Percentiles rank a stretch among this genome's conserved stretches.
These are phyloP conservation scores for Gossypioides kirkii DNA, from an alignment of 345 rosid species.

Conservation along the genomic window DNA sequence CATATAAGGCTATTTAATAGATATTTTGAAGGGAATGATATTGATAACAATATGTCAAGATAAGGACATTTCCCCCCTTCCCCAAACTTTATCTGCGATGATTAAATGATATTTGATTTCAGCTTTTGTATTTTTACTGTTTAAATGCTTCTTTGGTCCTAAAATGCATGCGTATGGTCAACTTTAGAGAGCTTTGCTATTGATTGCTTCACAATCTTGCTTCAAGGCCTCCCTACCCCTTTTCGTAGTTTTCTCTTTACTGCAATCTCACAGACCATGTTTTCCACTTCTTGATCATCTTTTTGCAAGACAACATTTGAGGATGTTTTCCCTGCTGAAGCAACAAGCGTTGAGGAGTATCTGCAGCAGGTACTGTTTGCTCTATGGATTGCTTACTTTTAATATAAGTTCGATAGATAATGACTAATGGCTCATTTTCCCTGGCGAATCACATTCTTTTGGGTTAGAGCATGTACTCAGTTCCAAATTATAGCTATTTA, in stretches of 20 bases:
- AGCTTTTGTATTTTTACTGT: background rate
- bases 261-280: background rate
- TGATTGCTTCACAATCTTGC: slow-evolving; percentile 3
- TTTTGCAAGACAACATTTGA: slow-evolving; percentile 74
- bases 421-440: background rate
- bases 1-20: background rate
- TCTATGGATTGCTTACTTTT: slow-evolving; percentile 7
- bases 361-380: slow-evolving; percentile 71
- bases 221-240: background rate
- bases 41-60: background rate
- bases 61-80: background rate
- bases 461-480: background rate
- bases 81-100: background rate
- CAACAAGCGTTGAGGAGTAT: slow-evolving; percentile 89
- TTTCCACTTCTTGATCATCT: slow-evolving; percentile 2
- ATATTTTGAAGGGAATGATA: background rate
- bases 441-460: background rate
- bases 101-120: slow-evolving; percentile 2
- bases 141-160: slow-evolving; percentile 9
- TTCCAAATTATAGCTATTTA: background rate
- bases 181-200: slow-evolving; percentile 3
- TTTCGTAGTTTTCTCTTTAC: slow-evolving; percentile 1
- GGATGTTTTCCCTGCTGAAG: slow-evolving; percentile 98
- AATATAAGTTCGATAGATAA: background rate
- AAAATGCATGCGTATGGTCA: slow-evolving; percentile 1